These are phyloP conservation scores for Cryptococcus floricola DNA, from an alignment of 1,284 basidiomycete genomes.

Conservation along the genomic window DNA sequence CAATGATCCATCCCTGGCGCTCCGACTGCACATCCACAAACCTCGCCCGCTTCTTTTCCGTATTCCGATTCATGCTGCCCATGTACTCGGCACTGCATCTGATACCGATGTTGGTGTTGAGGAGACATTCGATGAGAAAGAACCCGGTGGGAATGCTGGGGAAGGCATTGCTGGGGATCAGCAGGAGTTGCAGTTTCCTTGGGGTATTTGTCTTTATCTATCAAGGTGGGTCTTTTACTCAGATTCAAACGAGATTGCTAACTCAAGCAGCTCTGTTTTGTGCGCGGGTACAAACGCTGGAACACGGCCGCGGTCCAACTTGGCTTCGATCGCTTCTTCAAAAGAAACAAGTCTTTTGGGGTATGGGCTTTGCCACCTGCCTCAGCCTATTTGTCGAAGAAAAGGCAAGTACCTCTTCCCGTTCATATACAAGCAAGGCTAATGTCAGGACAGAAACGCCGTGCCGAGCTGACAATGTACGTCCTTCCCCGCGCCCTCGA, in stretches of 20 bases:
- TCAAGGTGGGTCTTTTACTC: constrained; percentile 58
- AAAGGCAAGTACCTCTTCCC: constrained; percentile 46
- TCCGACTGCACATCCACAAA: constrained; percentile 67
- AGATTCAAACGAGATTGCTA: background rate
- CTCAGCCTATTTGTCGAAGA: constrained; percentile 84
- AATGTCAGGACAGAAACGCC: constrained; percentile 35
- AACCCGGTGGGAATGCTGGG: constrained; percentile 64
- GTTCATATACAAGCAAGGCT: background rate
- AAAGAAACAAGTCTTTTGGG: constrained; percentile 68
- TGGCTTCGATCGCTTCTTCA: constrained; percentile 58
- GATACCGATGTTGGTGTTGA: constrained; percentile 77
- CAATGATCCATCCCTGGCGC: constrained; percentile 74
- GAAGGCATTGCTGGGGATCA: constrained; percentile 66
- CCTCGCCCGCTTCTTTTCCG: constrained; percentile 69
- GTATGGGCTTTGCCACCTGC: constrained; percentile 72
- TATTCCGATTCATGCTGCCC: constrained; percentile 72
- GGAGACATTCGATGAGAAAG: constrained; percentile 50
- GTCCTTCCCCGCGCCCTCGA: constrained; percentile 88
- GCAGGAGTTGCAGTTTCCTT: constrained; percentile 83
- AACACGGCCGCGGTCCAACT: constrained; percentile 56
- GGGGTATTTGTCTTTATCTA: constrained; percentile 80
- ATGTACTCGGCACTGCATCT: constrained; percentile 86
- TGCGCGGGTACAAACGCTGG: constrained; percentile 49
- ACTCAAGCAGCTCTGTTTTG: constrained; percentile 58
- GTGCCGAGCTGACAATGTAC: constrained; percentile 70